phyloP scores from a whole-genome alignment of 1,284 basidiomycete genomes.

The Sporisorium exsertum region DNA sequence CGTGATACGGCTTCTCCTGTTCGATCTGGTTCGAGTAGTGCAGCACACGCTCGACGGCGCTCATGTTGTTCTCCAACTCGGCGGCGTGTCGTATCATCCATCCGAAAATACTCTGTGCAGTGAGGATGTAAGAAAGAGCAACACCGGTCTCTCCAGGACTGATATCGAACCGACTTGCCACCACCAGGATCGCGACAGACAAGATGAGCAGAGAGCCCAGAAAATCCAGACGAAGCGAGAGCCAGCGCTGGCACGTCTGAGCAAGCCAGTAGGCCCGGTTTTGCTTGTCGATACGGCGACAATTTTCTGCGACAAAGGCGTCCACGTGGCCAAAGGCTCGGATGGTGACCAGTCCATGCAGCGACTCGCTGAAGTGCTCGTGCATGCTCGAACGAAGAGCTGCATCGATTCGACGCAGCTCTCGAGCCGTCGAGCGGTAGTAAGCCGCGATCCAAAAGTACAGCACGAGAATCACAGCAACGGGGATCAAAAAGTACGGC shows the following conservation, averaged over 20 bases:
- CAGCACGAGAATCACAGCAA: conserved; percentile 77
- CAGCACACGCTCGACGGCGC: conserved; percentile 79
- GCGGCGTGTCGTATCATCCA: conserved; percentile 81
- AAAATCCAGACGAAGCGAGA: conserved; percentile 81
- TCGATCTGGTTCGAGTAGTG: conserved; percentile 76
- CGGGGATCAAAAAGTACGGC: conserved; percentile 79
- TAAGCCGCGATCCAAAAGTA: conserved; percentile 63
- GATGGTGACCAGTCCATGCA: conserved; percentile 41
- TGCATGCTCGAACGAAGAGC: conserved; percentile 47
- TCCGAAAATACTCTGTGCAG: conserved; percentile 76
- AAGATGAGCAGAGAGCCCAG: conserved; percentile 78
- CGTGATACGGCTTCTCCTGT: conserved; percentile 24
- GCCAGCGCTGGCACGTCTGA: conserved; percentile 51
- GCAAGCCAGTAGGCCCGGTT: conserved; percentile 55
- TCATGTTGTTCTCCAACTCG: conserved; percentile 74
- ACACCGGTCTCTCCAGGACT: conserved; percentile 83
- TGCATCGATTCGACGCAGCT: conserved; percentile 40
- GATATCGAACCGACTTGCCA: conserved; percentile 79
- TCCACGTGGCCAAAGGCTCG: conserved; percentile 39
- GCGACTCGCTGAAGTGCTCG: conserved; percentile 49
- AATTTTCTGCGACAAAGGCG: conserved; percentile 33
- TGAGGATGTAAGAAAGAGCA: conserved; percentile 80
- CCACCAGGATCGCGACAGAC: conserved; percentile 80
- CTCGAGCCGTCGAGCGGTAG: conserved; percentile 40
- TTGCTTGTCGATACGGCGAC: conserved; percentile 34